Evolutionary conservation across 2,329 filamentous ascomycete genomes (phyloP).

Genomic region (Cryphonectria japonica): DNA sequence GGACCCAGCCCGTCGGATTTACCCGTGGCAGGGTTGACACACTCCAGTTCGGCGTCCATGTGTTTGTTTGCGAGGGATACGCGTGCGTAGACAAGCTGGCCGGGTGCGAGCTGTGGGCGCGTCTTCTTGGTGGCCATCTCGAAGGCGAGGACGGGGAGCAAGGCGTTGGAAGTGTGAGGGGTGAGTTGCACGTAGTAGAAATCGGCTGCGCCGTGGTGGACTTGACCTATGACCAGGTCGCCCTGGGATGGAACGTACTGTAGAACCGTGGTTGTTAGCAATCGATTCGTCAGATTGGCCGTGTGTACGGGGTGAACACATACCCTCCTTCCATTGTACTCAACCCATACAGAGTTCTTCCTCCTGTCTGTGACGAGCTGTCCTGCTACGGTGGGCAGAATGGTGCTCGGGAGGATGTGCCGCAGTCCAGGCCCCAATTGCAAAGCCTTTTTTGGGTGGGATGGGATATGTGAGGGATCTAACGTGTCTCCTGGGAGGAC

Average conservation of each 20-base stretch:
- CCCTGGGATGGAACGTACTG: slow-evolving; percentile 79
- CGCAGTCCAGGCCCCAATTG: slow-evolving; percentile 84
- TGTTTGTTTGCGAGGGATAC: slow-evolving; percentile 77
- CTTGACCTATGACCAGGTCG: slow-evolving; percentile 86
- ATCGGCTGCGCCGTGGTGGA: slow-evolving; percentile 76
- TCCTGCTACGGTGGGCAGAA: slow-evolving; percentile 70
- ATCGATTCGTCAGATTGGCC: slow-evolving; percentile 40
- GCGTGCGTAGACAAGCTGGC: slow-evolving; percentile 86
- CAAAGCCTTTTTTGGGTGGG: slow-evolving; percentile 69
- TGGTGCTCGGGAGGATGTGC: slow-evolving; percentile 75
- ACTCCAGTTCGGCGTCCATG: slow-evolving; percentile 85
- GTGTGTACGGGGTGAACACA: slow-evolving; percentile 49
- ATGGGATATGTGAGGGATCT: slow-evolving; percentile 67
- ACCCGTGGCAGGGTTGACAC: slow-evolving; percentile 82
- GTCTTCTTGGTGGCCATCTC: slow-evolving; percentile 93
- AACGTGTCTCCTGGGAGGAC: slow-evolving; percentile 84
- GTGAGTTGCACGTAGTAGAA: slow-evolving; percentile 80
- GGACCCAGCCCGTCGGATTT: slow-evolving; percentile 88
- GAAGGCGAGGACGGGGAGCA: slow-evolving; percentile 88
- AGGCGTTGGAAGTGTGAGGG: slow-evolving; percentile 63
- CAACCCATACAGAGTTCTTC: slow-evolving; percentile 81
- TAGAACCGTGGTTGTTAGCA: slow-evolving; percentile 38
- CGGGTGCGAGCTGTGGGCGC: slow-evolving; percentile 73
- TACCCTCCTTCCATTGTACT: slow-evolving; percentile 71
- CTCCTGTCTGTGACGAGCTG: slow-evolving; percentile 68